Base-by-base conservation (phyloP, 2,329 filamentous ascomycete species). In the Magnaporthales sp. region DNA sequence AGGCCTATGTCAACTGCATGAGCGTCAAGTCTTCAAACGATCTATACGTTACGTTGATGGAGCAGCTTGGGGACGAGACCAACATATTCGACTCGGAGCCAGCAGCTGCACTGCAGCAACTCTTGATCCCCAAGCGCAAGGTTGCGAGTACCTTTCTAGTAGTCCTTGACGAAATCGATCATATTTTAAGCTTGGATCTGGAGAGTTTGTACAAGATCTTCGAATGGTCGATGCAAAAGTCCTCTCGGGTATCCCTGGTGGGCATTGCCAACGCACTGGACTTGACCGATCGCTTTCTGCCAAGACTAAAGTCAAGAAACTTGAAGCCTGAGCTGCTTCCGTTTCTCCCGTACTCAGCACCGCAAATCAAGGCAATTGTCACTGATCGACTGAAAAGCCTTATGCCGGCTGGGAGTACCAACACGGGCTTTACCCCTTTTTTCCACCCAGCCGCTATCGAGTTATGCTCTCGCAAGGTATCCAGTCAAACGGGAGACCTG, bases 181-280 rank as follows among this genome's bases (percentile, higher is more conserved):
- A 96, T 74, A 88, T 99, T 64, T 83, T 99, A 56, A 94, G 91
- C 1, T 83, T 97, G 69, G 94, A 97, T 71, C 81, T 95, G 67
- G 92, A 96, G 71, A 90, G 95, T 66, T 82, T 99, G 15, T 97
- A 98, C 78, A 91, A 88, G 69, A 82, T 99, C n/a, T 97, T 99
- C 71, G 93, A 97, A 75, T 98, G 94, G 93, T 96, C 95, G 1
- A 81, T 99, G 73, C 87, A 92, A 69, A 88, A 88, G 69, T 86
- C 86, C 1, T 97, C 95, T 0, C 87, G 86, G 24, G 87, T 99
- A 5, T 82, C 95, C 46, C 82, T 99, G 22, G 86, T 99, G 64
- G 95, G 95, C 63, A 97, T 99, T 73, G 95, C 95, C 71, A 99
- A 99, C 74, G 95, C 95, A 4, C 83, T 99, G 66, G 95, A 99